Conservation (phyloP, 345 rosid species). For the Populus ilicifolia region DNA sequence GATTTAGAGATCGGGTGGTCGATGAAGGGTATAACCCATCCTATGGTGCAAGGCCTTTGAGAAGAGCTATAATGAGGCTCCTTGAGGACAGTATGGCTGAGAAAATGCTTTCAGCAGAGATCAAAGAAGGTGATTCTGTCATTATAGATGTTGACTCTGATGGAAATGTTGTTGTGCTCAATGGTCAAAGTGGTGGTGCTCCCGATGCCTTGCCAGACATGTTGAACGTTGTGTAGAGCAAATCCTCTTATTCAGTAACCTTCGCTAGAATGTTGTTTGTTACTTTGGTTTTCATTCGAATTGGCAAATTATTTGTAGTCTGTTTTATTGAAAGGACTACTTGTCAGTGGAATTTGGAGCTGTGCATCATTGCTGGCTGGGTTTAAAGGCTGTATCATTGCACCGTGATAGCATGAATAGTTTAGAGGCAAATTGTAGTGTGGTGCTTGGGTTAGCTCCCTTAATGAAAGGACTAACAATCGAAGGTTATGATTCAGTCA, state of each 20-base stretch:
- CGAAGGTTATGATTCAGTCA: neutral
- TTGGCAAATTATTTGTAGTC: slow-evolving; percentile 24
- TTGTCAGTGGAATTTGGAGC: slow-evolving; percentile 14
- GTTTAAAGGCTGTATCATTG: slow-evolving; percentile 19
- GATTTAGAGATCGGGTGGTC: slow-evolving; percentile 82
- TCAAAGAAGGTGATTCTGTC: slow-evolving; percentile 89
- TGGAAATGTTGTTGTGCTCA: slow-evolving; percentile 81
- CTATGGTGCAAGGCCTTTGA: slow-evolving; percentile 92
- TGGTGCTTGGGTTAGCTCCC: slow-evolving; percentile 7
- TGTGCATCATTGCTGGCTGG: slow-evolving; percentile 8
- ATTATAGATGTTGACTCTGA: slow-evolving; percentile 81
- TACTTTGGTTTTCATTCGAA: slow-evolving; percentile 14
- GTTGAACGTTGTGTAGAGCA: slow-evolving; percentile 41
- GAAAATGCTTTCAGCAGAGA: slow-evolving; percentile 93
- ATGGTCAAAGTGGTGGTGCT: slow-evolving; percentile 57
- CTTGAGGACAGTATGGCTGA: slow-evolving; percentile 98
- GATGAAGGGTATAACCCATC: slow-evolving; percentile 96
- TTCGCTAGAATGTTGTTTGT: slow-evolving; percentile 26
- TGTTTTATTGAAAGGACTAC: slow-evolving; percentile 26
- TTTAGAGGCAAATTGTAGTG: neutral
- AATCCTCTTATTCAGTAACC: neutral
- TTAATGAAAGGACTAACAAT: neutral
- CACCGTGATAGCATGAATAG: neutral
- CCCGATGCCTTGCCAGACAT: slow-evolving; percentile 55
- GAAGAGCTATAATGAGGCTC: slow-evolving; percentile 94